Evolutionary conservation across 257 asterid species (phyloP).

Genomic region (Solanum paucissectum): DNA sequence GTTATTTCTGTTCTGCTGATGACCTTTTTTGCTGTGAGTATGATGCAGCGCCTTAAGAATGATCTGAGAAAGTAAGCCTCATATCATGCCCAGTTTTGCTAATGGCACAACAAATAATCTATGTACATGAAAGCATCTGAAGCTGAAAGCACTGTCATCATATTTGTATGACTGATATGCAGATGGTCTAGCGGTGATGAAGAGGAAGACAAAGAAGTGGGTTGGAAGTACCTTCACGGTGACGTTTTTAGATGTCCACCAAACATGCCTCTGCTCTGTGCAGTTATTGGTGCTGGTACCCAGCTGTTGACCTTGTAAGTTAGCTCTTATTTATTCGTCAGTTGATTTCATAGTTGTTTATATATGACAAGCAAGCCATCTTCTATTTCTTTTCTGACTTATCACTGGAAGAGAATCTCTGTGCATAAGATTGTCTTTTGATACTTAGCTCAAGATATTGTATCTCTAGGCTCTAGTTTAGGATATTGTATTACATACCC

Average conservation of each 20-base stretch:
- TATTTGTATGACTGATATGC: constrained; percentile 4
- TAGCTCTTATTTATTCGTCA: not conserved
- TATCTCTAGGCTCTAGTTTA: not conserved
- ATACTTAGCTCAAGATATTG: not conserved
- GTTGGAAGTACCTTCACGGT: constrained; percentile 65
- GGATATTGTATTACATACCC: not conserved
- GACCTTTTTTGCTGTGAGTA: constrained; percentile 49
- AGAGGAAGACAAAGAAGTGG: constrained; percentile 80
- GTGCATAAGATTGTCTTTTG: not conserved
- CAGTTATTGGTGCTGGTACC: constrained; percentile 68
- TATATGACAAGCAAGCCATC: not conserved
- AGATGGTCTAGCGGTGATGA: constrained; percentile 67
- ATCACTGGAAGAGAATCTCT: not conserved
- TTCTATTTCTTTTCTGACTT: not conserved
- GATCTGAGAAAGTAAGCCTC: constrained; percentile 61
- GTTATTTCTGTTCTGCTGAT: constrained; percentile 45
- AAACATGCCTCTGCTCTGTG: constrained; percentile 48
- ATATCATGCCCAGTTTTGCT: constrained; percentile 8
- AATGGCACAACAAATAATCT: not conserved
- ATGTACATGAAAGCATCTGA: not conserved
- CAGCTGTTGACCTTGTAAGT: constrained; percentile 67
- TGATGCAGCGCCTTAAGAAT: constrained; percentile 59
- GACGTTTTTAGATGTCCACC: constrained; percentile 67
- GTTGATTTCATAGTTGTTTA: not conserved
- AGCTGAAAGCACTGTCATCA: not conserved